phyloP scores from a whole-genome alignment of 768 basidiomycete species.

The Agrocybe pediades region DNA sequence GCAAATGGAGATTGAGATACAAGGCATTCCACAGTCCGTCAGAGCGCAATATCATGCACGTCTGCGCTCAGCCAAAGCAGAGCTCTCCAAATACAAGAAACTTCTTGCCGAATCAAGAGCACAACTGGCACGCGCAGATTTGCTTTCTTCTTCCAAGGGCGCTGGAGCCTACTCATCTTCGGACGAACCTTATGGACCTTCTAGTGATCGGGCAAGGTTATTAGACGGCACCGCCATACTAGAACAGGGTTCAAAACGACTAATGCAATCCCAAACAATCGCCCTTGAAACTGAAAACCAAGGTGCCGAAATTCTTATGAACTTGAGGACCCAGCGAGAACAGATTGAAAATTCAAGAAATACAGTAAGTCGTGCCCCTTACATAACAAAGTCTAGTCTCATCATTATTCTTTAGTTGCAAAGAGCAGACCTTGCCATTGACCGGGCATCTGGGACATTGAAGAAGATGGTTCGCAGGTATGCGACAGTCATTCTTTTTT shows the following conservation, averaged over 20 bases:
- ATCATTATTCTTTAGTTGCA: conserved; percentile 56
- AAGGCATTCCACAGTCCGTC: conserved; percentile 88
- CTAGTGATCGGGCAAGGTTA: conserved; percentile 77
- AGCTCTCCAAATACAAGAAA: conserved; percentile 81
- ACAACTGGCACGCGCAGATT: conserved; percentile 71
- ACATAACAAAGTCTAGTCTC: background rate
- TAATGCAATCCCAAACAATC: conserved; percentile 89
- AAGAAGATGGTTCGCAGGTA: conserved; percentile 97
- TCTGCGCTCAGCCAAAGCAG: conserved; percentile 73
- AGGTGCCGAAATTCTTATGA: conserved; percentile 88
- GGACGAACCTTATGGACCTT: conserved; percentile 78
- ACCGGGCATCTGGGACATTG: conserved; percentile 87
- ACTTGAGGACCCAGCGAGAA: conserved; percentile 85
- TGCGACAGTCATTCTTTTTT: conserved; percentile 24
- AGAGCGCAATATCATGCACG: conserved; percentile 76
- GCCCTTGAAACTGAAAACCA: conserved; percentile 97
- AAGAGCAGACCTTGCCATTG: conserved; percentile 86
- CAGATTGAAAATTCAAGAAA: conserved; percentile 93
- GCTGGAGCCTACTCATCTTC: conserved; percentile 45
- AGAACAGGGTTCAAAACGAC: conserved; percentile 80
- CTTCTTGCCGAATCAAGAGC: conserved; percentile 72
- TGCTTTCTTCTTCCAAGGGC: conserved; percentile 55
- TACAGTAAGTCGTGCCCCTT: conserved; percentile 55
- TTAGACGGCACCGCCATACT: conserved; percentile 77
- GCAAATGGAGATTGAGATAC: conserved; percentile 99